Percentiles rank a stretch among this genome's conserved stretches.
phyloP scores from a whole-genome alignment of 495 filamentous ascomycete species.

The Usnea hakonensis region DNA sequence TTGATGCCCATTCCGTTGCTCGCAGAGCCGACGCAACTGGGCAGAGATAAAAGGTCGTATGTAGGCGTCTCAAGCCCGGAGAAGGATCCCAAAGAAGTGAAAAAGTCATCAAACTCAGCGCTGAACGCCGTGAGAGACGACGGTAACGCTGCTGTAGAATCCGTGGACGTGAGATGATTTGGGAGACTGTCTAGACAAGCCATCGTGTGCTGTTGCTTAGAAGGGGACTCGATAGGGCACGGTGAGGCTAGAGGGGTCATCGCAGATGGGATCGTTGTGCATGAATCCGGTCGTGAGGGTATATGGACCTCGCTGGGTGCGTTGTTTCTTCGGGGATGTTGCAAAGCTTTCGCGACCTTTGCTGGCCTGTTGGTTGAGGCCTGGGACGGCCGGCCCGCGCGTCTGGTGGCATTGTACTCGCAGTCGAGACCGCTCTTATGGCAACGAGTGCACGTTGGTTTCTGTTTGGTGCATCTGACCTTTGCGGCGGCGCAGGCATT shows the following conservation, averaged over 20 bases:
- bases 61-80: slow-evolving; percentile 10
- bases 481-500: slow-evolving; percentile 13
- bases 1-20: neutral
- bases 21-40: neutral
- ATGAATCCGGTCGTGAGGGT: neutral
- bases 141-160: neutral
- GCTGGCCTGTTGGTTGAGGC: neutral
- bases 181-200: neutral
- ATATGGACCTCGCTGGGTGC: neutral
- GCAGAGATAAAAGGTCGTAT: neutral
- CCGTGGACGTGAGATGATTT: slow-evolving; percentile 1
- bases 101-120: slow-evolving; percentile 20
- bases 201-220: neutral
- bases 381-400: slow-evolving; percentile 9
- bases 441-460: slow-evolving; percentile 12
- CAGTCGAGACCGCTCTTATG: slow-evolving; percentile 10
- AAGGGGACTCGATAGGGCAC: neutral
- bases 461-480: slow-evolving; percentile 15
- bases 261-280: neutral
- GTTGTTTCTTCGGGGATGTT: neutral
- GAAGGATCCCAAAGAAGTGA: slow-evolving; percentile 18
- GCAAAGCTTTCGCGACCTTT: neutral
- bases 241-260: neutral
- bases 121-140: neutral
- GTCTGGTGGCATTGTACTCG: slow-evolving; percentile 10